Evolutionary conservation across 805 yeast genomes (phyloP), one percentile per base, ranked within the genome.

Genomic region (Yarrowia keelungensis): DNA sequence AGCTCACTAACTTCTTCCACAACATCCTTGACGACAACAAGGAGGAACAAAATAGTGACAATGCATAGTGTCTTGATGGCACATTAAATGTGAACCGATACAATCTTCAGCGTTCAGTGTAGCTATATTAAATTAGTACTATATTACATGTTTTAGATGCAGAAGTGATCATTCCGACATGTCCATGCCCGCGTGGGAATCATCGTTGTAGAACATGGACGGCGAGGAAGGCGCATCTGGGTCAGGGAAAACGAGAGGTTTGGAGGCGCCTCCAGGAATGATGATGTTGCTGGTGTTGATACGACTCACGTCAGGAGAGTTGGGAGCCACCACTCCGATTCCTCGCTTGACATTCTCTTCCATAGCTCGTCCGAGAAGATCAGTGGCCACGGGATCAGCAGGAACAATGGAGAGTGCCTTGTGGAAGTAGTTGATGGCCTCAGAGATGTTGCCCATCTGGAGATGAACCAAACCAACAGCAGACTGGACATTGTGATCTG

Each of bases 401-500:
- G 97, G 93, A 10, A 86, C 79, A 3, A 93, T 79, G 0, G 96
- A 90, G 68, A 95, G 80, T 0, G 97, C 94, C 73, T 86, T 87
- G 76, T 94, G 97, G 67, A 95, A 80, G 39, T 84, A 82, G 71
- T 88, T 90, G 46, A 94, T 87, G 0, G 98, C 94, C 71, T 85
- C 86, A 64, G 82, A 81, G 26, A 82, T 73, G 68, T 88, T 82
- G 1, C 90, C 90, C 71, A 86, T 79, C 74, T 90, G 91, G 75
- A 95, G 81, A 75, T 92, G 83, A 2, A 93, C 86, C 64, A 94
- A 82, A 0, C 97, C 99, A 73, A 95, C 85, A 0, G 98, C 91
- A 0, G 97, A 84, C 71, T 89, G 85, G 4, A 91, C 82, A 73
- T 89, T 91, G 51, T 91, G 83, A 76, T 92, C 95, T 68, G 85